phyloP scores from a whole-genome alignment of 768 basidiomycete species.

The Cystofilobasidium ferigula region DNA sequence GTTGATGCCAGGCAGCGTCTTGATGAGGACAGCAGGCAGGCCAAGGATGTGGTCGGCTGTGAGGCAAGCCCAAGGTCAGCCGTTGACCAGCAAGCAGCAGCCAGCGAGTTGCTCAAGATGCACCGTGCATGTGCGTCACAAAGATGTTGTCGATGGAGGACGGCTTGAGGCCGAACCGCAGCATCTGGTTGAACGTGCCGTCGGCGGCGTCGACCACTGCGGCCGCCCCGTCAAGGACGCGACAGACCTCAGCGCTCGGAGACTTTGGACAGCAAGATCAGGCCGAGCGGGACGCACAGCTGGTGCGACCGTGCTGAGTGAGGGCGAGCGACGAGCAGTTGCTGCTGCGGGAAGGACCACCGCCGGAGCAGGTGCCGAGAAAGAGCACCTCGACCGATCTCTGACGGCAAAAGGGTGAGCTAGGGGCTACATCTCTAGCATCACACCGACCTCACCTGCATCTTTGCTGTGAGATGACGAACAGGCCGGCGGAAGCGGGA shows the following conservation, averaged over 20 bases:
- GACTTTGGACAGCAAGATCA: constrained; percentile 8
- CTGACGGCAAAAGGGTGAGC: neutral
- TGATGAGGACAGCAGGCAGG: constrained; percentile 55
- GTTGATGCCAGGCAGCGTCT: constrained; percentile 50
- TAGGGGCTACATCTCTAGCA: neutral
- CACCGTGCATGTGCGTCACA: constrained; percentile 76
- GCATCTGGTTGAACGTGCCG: constrained; percentile 62
- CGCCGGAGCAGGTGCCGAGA: constrained; percentile 64
- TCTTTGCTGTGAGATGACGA: neutral
- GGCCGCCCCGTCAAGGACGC: neutral
- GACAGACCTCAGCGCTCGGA: neutral
- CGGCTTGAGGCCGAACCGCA: constrained; percentile 52
- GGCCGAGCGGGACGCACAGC: neutral
- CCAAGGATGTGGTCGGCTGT: constrained; percentile 67
- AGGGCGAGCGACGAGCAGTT: constrained; percentile 66
- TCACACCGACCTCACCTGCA: neutral
- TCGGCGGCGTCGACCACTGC: constrained; percentile 76
- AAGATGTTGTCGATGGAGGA: constrained; percentile 63
- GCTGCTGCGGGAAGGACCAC: constrained; percentile 60
- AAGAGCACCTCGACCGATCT: constrained; percentile 40
- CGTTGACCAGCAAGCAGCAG: too few species aligned
- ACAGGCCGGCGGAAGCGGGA: neutral
- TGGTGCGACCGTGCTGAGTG: constrained; percentile 47
- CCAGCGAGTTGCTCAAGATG: too few species aligned
- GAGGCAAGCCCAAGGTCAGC: neutral